phyloP scores from a whole-genome alignment of 2,329 filamentous ascomycete species.

The Tolypocladium capitatum region DNA sequence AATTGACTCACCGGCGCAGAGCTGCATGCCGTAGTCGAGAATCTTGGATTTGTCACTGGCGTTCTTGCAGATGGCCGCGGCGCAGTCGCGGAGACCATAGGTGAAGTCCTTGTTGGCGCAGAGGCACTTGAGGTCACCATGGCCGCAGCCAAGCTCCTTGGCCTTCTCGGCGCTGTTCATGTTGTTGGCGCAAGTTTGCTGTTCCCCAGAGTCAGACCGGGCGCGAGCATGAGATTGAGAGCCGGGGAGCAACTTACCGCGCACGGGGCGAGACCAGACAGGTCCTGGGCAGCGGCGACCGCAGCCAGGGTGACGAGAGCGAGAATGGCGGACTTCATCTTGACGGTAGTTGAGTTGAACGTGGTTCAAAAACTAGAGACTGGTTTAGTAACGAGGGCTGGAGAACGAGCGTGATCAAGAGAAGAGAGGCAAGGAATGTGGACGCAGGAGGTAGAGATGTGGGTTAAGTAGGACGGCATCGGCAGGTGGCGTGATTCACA shows the following conservation, averaged over 20 bases:
- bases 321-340: slow-evolving; percentile 37
- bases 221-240: neutral
- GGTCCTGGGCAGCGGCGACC: slow-evolving; percentile 26
- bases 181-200: slow-evolving; percentile 36
- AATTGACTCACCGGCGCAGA: slow-evolving; percentile 24
- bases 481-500: neutral
- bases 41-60: slow-evolving; percentile 19
- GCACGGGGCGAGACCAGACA: slow-evolving; percentile 31
- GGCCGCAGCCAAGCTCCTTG: slow-evolving; percentile 29
- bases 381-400: slow-evolving; percentile 9
- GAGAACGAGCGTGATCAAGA: neutral
- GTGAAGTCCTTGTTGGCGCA: slow-evolving; percentile 33
- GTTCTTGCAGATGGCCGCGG: slow-evolving; percentile 26
- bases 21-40: slow-evolving; percentile 23
- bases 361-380: slow-evolving; percentile 5
- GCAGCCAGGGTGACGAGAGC: slow-evolving; percentile 28
- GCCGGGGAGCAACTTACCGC: slow-evolving; percentile 32
- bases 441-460: neutral
- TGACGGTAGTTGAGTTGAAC: slow-evolving; percentile 17
- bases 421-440: neutral
- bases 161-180: slow-evolving; percentile 32
- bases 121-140: slow-evolving; percentile 29
- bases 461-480: neutral
- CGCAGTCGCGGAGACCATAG: slow-evolving; percentile 39
- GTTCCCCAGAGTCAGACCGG: neutral